Conservation (phyloP, 2,329 filamentous ascomycete genomes). For the Fusarium denticulatum region DNA sequence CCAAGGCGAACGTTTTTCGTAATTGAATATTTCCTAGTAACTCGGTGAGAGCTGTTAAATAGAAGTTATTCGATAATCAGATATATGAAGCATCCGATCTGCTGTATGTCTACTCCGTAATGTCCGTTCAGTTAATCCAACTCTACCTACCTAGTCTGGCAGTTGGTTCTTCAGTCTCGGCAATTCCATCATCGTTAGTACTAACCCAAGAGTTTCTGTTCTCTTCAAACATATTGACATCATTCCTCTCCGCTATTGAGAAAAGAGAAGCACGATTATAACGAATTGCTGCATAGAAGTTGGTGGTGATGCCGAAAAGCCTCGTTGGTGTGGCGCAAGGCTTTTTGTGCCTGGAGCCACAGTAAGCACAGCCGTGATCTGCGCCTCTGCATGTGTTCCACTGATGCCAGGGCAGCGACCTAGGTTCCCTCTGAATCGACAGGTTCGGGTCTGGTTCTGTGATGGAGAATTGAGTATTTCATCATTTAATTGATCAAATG, state of each 20-base stretch:
- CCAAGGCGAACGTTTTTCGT: neutral
- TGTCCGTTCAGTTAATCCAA: neutral
- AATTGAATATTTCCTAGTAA: neutral
- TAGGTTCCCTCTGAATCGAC: neutral
- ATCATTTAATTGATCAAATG: neutral
- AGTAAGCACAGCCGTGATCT: slow-evolving; percentile 26
- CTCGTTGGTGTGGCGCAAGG: slow-evolving; percentile 25
- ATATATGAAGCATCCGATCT: neutral
- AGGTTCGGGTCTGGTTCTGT: neutral
- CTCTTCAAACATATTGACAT: neutral
- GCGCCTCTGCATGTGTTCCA: slow-evolving; percentile 26
- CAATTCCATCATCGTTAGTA: neutral
- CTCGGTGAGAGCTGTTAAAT: neutral
- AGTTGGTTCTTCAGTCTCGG: neutral
- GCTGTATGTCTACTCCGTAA: neutral
- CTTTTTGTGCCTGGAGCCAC: slow-evolving; percentile 20
- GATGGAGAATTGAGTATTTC: neutral
- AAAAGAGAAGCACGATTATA: neutral
- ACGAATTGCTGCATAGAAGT: neutral
- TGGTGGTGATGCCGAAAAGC: slow-evolving; percentile 29
- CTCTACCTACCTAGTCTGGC: neutral
- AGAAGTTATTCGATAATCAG: neutral
- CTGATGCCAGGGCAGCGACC: slow-evolving; percentile 1
- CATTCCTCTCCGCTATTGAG: neutral
- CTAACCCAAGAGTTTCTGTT: fast-evolving